Evolutionary conservation across 768 basidiomycete species (phyloP).

Genomic region (Austroboletus festivus): DNA sequence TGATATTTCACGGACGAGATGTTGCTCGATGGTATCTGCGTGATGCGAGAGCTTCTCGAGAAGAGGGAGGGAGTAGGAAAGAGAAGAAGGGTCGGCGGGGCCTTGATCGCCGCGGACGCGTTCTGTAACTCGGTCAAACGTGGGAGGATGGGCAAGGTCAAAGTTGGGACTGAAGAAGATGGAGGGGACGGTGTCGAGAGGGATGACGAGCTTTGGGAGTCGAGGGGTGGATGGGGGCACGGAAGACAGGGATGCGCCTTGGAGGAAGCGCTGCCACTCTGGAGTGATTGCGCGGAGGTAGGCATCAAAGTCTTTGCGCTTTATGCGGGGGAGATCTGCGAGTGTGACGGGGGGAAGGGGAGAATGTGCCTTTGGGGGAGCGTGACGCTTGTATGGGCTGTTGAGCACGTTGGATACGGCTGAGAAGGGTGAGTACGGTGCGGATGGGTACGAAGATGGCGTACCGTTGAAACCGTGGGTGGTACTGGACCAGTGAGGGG

Average conservation of each 20-base stretch:
- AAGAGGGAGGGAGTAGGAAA: slow-evolving; percentile 67
- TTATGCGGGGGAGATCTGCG: slow-evolving; percentile 76
- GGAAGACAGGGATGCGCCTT: slow-evolving; percentile 33
- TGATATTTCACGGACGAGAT: slow-evolving; percentile 90
- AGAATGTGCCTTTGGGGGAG: slow-evolving; percentile 87
- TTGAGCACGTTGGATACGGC: slow-evolving; percentile 94
- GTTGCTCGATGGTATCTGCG: slow-evolving; percentile 90
- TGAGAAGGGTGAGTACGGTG: slow-evolving; percentile 32
- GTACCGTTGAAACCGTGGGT: slow-evolving; percentile 87
- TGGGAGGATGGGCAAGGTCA: slow-evolving; percentile 75
- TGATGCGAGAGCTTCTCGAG: slow-evolving; percentile 90
- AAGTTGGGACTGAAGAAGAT: slow-evolving; percentile 81
- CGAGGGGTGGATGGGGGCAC: slow-evolving; percentile 30
- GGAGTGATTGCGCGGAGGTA: slow-evolving; percentile 70
- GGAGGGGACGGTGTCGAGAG: slow-evolving; percentile 71
- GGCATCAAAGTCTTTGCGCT: slow-evolving; percentile 78
- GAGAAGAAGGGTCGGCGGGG: slow-evolving; percentile 53
- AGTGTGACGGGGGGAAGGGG: slow-evolving; percentile 67
- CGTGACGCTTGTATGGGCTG: slow-evolving; percentile 79
- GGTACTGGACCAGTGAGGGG: slow-evolving; percentile 76
- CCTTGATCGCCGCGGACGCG: slow-evolving; percentile 39
- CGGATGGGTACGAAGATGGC: not conserved
- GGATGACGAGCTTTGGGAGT: slow-evolving; percentile 51
- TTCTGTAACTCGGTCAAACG: slow-evolving; percentile 75
- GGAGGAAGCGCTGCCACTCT: slow-evolving; percentile 77